These are phyloP conservation scores for Podaxis pistillaris DNA, from an alignment of 768 basidiomycete species.

Conservation along the genomic window DNA sequence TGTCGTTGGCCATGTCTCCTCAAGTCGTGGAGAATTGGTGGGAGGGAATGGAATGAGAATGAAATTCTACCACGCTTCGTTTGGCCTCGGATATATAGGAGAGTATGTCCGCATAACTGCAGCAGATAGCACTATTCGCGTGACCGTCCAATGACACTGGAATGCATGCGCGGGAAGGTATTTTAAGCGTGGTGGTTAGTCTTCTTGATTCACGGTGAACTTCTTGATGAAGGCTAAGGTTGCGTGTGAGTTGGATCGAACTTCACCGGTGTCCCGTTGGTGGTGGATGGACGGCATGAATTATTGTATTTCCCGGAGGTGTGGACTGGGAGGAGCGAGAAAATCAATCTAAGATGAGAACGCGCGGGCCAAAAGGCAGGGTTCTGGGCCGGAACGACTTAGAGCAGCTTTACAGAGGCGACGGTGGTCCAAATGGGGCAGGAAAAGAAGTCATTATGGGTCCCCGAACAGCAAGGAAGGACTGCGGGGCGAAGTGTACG, in stretches of 20 bases:
- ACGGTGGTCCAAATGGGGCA: neutral
- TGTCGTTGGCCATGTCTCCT: neutral
- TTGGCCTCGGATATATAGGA: neutral
- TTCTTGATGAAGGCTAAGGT: slow-evolving; percentile 4
- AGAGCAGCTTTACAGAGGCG: neutral
- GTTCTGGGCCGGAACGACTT: neutral
- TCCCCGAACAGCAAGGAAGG: neutral
- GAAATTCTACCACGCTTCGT: neutral
- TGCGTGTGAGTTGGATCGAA: neutral
- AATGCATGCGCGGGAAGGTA: neutral
- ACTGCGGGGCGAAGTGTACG: neutral
- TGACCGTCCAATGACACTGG: neutral
- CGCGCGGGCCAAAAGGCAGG: neutral
- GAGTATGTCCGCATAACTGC: neutral
- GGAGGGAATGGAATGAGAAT: neutral
- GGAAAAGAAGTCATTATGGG: neutral
- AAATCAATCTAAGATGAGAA: neutral
- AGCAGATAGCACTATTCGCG: slow-evolving; percentile 3
- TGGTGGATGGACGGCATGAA: neutral
- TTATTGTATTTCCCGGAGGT: neutral
- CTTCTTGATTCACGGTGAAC: neutral
- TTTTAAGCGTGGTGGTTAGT: neutral
- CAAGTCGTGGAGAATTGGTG: neutral
- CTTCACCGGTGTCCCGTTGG: neutral
- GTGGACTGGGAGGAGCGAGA: neutral